Evolutionary conservation across 805 yeast genomes (phyloP), one percentile per base, ranked within the genome.

Genomic region (Metschnikowia anglica): DNA sequence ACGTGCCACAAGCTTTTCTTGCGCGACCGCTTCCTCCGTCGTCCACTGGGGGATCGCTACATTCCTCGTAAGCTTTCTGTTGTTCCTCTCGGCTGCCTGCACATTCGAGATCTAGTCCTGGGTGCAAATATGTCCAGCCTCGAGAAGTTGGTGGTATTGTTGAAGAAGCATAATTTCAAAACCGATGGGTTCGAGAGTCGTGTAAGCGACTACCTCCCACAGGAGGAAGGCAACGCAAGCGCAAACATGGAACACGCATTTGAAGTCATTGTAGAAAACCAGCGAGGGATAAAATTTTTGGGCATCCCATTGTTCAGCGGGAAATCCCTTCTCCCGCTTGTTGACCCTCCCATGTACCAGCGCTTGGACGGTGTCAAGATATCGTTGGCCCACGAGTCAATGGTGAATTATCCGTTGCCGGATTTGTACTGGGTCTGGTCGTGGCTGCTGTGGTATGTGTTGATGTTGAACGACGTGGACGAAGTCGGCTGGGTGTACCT

Each of bases 401-500:
- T 67, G 9, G 51, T 47, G 17, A 61, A 66, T 47, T 63, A 56
- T 43, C 79, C 81, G 0, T 66, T 79, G 11, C 86, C 86, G 1
- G 83, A 78, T 48, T 65, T 76, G 17, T 61, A 70, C 32, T 83
- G 88, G 89, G 55, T 60, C 41, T 83, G 89, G 89, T 58, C 58
- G 8, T 83, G 89, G 88, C 70, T 70, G 11, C 67, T 72, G 41
- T 86, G 95, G 95, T 82, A 80, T 53, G 82, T 84, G 2, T 71
- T 82, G 45, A 83, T 87, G 91, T 60, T 70, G 32, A 65, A 68
- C 30, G 88, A 85, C 55, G 84, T 79, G 16, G 95, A 86, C 59
- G 90, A 85, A 53, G 85, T 83, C 55, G 95, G 95, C n/a, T 86
- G 95, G 95, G 59, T 73, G 24, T 87, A 86, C 55, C 72, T 85